Percentiles rank a stretch among this genome's conserved stretches.
Conservation (phyloP, 2,329 filamentous ascomycete species). For the Beauveria pseudobassiana region DNA sequence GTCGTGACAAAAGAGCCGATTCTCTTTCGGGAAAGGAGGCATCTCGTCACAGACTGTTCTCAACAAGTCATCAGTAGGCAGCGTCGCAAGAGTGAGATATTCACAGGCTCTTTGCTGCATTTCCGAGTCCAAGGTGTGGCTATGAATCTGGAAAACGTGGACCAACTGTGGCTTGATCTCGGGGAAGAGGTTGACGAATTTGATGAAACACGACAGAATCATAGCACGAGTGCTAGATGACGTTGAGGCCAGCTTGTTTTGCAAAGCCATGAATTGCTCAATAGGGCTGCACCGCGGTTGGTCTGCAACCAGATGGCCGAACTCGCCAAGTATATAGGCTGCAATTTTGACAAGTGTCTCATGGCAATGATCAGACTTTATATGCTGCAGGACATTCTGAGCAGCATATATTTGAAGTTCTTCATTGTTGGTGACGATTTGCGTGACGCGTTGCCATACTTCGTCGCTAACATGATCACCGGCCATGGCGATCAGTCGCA, state of each 20-base stretch:
- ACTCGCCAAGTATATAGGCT: slow-evolving; percentile 91
- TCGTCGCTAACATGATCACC: slow-evolving; percentile 98
- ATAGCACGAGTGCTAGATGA: slow-evolving; percentile 88
- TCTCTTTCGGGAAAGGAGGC: slow-evolving; percentile 93
- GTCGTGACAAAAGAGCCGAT: slow-evolving; percentile 80
- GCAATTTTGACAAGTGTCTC: slow-evolving; percentile 98
- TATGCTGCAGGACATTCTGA: slow-evolving; percentile 83
- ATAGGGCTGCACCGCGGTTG: slow-evolving; percentile 89
- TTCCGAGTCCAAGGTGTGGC: slow-evolving; percentile 89
- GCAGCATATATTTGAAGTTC: slow-evolving; percentile 95
- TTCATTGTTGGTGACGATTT: slow-evolving; percentile 99
- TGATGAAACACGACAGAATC: slow-evolving; percentile 91
- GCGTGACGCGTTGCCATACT: slow-evolving; percentile 97
- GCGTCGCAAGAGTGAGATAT: slow-evolving; percentile 76
- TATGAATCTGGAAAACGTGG: slow-evolving; percentile 85
- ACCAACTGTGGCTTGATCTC: slow-evolving; percentile 96
- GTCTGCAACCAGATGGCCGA: slow-evolving; percentile 93
- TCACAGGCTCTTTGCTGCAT: slow-evolving; percentile 95
- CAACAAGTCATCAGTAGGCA: slow-evolving; percentile 84
- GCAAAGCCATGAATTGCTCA: slow-evolving; percentile 90
- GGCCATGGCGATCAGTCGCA: slow-evolving; percentile 90
- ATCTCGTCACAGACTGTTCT: slow-evolving; percentile 96
- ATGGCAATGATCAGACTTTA: slow-evolving; percentile 89
- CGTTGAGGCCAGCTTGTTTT: slow-evolving; percentile 80
- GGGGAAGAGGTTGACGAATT: slow-evolving; percentile 96